Evolutionary conservation across 306 rosid species (phyloP).

Genomic region (Dalbergia oliveri): DNA sequence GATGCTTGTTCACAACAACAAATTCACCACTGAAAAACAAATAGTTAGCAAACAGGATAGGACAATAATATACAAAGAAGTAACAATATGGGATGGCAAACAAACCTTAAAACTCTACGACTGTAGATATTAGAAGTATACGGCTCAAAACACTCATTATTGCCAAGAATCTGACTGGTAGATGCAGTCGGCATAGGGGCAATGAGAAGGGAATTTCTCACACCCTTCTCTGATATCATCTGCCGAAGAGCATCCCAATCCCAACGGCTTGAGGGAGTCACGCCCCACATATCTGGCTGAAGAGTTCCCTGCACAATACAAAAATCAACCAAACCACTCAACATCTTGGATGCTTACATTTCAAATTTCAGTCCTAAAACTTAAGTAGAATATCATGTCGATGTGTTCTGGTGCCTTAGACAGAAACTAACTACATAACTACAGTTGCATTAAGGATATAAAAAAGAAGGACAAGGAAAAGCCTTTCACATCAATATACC

Average conservation of each 20-base stretch:
- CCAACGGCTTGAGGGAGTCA: constrained; percentile 75
- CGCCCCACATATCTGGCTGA: constrained; percentile 94
- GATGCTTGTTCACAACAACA: constrained; percentile 93
- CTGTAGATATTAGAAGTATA: constrained; percentile 90
- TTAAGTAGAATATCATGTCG: neutral
- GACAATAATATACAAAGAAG: neutral
- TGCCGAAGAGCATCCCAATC: constrained; percentile 74
- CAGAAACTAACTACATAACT: neutral
- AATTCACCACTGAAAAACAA: constrained; percentile 79
- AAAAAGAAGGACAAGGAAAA: neutral
- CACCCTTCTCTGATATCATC: constrained; percentile 64
- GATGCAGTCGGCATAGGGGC: constrained; percentile 97
- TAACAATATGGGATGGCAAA: neutral
- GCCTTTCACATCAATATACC: constrained; percentile 51
- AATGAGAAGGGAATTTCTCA: constrained; percentile 87
- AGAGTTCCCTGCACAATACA: constrained; percentile 71
- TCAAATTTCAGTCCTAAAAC: neutral
- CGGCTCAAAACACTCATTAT: constrained; percentile 94
- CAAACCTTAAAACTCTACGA: constrained; percentile 85
- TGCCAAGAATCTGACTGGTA: constrained; percentile 93
- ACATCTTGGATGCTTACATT: neutral
- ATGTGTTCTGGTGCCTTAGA: neutral
- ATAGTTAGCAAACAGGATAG: constrained; percentile 37
- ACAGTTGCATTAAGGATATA: neutral
- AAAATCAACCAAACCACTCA: constrained; percentile 23